Conservation (phyloP, 306 rosid genomes). For the Medicago arabica region DNA sequence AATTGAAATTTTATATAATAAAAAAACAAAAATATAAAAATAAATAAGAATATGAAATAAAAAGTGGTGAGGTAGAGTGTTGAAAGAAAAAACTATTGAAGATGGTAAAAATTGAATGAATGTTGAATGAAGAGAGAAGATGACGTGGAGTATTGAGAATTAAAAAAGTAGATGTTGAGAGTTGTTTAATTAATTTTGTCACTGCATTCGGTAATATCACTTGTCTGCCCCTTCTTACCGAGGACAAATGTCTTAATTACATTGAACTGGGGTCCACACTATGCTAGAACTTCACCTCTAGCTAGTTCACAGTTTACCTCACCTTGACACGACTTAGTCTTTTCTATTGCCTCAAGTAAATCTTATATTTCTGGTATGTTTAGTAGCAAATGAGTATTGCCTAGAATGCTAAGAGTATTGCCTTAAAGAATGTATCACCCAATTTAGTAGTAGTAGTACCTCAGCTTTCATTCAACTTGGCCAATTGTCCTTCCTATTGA, state of each 20-base stretch:
- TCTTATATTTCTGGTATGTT: neutral
- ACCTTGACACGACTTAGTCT: neutral
- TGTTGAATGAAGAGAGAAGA: too few species aligned
- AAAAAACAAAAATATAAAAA: too few species aligned
- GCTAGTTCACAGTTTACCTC: neutral
- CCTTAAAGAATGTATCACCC: conserved; percentile 5
- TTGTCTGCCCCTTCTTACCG: neutral
- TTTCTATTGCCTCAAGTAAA: neutral
- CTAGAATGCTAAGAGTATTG: neutral
- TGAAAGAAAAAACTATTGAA: too few species aligned
- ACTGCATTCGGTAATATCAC: too few species aligned
- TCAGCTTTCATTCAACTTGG: neutral
- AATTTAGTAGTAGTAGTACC: neutral
- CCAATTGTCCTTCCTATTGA: conserved; percentile 1
- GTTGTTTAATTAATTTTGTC: too few species aligned
- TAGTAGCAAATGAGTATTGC: neutral
- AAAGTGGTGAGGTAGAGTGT: too few species aligned
- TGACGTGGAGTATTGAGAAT: too few species aligned
- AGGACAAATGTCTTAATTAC: neutral
- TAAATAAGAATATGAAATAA: too few species aligned
- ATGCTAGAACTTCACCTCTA: neutral
- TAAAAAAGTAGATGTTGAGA: too few species aligned
- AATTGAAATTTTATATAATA: too few species aligned
- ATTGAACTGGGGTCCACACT: neutral
- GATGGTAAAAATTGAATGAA: too few species aligned